These are phyloP conservation scores for Fusarium tuaranense DNA, from an alignment of 2,329 filamentous ascomycete genomes.

Conservation along the genomic window DNA sequence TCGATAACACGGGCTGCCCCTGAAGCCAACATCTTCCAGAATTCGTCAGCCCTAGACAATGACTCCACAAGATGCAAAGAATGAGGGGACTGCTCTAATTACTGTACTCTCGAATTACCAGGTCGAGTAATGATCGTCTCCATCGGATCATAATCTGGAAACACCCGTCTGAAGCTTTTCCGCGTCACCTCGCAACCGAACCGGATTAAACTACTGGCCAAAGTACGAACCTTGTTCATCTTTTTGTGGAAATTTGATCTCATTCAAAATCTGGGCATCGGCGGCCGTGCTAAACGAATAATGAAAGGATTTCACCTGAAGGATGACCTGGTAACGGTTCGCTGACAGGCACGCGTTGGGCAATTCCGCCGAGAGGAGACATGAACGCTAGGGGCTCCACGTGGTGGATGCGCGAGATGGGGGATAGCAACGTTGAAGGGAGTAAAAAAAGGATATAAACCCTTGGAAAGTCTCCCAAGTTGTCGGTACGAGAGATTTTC, in stretches of 20 bases:
- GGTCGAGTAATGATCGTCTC: neutral
- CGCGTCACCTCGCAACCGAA: neutral
- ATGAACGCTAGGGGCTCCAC: neutral
- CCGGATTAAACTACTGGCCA: neutral
- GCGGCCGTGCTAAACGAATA: neutral
- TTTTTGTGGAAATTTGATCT: slow-evolving; percentile 4
- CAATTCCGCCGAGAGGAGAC: neutral
- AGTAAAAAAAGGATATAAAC: neutral
- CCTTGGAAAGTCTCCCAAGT: neutral
- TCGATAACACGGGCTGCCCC: neutral
- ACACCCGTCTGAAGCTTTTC: neutral
- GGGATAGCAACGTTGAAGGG: neutral
- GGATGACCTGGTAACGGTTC: neutral
- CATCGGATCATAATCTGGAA: neutral
- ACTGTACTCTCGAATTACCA: neutral
- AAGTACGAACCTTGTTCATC: neutral
- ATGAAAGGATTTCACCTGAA: neutral
- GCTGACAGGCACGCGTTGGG: neutral
- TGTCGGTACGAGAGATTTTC: neutral
- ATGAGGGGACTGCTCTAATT: neutral
- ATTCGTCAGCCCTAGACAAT: slow-evolving; percentile 4
- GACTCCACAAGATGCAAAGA: neutral
- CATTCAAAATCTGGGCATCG: neutral
- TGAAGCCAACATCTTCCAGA: neutral
- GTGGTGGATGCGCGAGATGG: neutral